Evolutionary conservation across 768 basidiomycete species (phyloP), one percentile per base, ranked within the genome.

Genomic region (Boletus insuetus): DNA sequence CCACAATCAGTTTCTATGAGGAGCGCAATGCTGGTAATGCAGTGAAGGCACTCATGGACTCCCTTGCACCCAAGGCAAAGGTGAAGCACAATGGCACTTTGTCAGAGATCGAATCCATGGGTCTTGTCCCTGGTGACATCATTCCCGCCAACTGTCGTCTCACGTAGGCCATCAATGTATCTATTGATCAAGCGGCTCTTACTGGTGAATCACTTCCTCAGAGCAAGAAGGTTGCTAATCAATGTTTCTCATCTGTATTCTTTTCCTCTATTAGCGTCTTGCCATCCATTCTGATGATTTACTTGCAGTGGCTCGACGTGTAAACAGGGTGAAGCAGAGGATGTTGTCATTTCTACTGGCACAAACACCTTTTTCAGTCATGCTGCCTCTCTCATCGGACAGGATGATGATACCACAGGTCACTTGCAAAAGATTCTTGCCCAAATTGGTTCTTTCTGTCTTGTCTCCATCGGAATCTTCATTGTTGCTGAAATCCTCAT

Each of bases 31-130:
- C 96, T 42, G 96, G 96, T 74, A 98, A 98, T 74, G 96, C 96
- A 26, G 96, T 98, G 79, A 97, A 96, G 78, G 96, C 96, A 4
- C 89, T 98, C 58, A 98, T 98, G 96, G 96, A 98, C 70, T 97
- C 96, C 2, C 90, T 98, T 58, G 95, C 95, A 6, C 96, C 96
- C 70, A 98, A 98, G 77, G 96, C 94, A 31, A 91, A 89, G 74
- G 91, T 93, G 69, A 92, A 84, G 78, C 94, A 96, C 53, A 81
- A 81, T 56, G 91, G 90, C 56, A 66, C 66, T 35, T 98, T 95
- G 96, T 69, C 74, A 19, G 96, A 98, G 72, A 89, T 98, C 61
- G 96, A 98, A 68, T 94, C 93, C 0, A 63, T 94, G 32, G 82
- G 78, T 34, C 85, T 98, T 50, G 94, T 97, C 35, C 96, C 96